These are phyloP conservation scores for Aspergillus sp. DNA, from an alignment of 2,329 filamentous ascomycete species.

Conservation along the genomic window DNA sequence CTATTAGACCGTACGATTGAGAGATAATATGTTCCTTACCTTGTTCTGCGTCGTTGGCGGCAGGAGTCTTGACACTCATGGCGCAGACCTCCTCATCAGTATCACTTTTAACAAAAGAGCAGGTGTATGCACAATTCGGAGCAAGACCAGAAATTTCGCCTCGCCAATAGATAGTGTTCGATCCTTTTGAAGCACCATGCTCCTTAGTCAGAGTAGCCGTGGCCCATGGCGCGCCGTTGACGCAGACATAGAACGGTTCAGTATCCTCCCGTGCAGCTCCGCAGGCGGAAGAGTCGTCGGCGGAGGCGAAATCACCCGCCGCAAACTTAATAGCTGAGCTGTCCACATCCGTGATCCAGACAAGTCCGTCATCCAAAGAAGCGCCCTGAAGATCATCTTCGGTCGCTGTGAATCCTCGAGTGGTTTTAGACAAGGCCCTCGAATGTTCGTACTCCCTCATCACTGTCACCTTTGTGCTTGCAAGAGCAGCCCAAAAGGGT, in stretches of 20 bases:
- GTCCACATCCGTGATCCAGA: slow-evolving; percentile 54
- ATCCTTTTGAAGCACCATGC: slow-evolving; percentile 50
- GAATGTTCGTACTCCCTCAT: slow-evolving; percentile 89
- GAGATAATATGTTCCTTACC: slow-evolving; percentile 41
- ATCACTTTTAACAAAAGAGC: slow-evolving; percentile 63
- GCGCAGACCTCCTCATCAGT: slow-evolving; percentile 63
- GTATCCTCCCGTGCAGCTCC: slow-evolving; percentile 40
- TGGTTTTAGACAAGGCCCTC: slow-evolving; percentile 49
- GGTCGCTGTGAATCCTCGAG: slow-evolving; percentile 44
- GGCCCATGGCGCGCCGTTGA: slow-evolving; percentile 69
- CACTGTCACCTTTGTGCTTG: slow-evolving; percentile 95
- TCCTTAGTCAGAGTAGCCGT: slow-evolving; percentile 60
- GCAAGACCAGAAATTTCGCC: slow-evolving; percentile 69
- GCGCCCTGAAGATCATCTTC: slow-evolving; percentile 49
- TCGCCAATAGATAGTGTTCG: slow-evolving; percentile 56
- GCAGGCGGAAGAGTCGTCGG: slow-evolving; percentile 39
- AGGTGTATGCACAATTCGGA: slow-evolving; percentile 66
- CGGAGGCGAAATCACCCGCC: slow-evolving; percentile 44
- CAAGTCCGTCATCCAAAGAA: slow-evolving; percentile 47
- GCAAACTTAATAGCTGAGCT: slow-evolving; percentile 54
- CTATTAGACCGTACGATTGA: no score
- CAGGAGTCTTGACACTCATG: slow-evolving; percentile 65
- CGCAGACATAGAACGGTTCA: slow-evolving; percentile 67
- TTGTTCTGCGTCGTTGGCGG: slow-evolving; percentile 62
- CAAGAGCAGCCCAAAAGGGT: slow-evolving; percentile 90